Evolutionary conservation across 106 monocot genomes (phyloP).

Genomic region (Dioscorea zingiberensis): DNA sequence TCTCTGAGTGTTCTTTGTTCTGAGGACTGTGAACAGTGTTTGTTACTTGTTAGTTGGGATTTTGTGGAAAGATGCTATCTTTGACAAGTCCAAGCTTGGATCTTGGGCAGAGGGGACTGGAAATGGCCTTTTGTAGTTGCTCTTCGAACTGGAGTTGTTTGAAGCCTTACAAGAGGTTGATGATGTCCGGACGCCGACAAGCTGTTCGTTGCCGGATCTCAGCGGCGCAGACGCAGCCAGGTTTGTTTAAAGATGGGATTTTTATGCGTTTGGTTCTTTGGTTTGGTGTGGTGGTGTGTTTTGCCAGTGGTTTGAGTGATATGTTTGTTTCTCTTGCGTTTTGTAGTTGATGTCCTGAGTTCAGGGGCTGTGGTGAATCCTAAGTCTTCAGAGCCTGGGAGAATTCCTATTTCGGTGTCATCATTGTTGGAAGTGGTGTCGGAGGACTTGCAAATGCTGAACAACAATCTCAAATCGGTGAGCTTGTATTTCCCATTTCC

Average conservation of each 20-base stretch:
- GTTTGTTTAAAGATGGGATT: not conserved
- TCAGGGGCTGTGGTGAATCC: not conserved
- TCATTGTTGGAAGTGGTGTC: constrained; percentile 54
- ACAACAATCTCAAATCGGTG: constrained; percentile 74
- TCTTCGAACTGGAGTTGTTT: constrained; percentile 9
- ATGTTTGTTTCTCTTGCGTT: not conserved
- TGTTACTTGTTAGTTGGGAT: not conserved
- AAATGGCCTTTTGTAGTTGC: constrained; percentile 17
- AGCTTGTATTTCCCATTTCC: constrained; percentile 10
- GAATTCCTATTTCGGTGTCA: constrained; percentile 36
- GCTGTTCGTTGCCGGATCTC: constrained; percentile 61
- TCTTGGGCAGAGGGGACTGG: constrained; percentile 35
- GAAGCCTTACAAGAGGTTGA: constrained; percentile 11
- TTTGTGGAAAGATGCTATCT: constrained; percentile 34
- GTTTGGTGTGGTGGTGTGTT: constrained; percentile 1
- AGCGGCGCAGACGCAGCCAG: constrained; percentile 16
- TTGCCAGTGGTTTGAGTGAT: not conserved
- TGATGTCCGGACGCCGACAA: constrained; percentile 16
- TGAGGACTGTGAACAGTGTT: no score
- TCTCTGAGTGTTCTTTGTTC: no score
- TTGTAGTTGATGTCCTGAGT: constrained; percentile 21
- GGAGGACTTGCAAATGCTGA: constrained; percentile 51
- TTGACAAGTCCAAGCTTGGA: constrained; percentile 42
- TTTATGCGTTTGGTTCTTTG: constrained; percentile 2
- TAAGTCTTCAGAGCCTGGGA: not conserved